Evolutionary conservation across 1,284 basidiomycete genomes (phyloP), one percentile per base, ranked within the genome.

Genomic region (Apiotrichum sp.): DNA sequence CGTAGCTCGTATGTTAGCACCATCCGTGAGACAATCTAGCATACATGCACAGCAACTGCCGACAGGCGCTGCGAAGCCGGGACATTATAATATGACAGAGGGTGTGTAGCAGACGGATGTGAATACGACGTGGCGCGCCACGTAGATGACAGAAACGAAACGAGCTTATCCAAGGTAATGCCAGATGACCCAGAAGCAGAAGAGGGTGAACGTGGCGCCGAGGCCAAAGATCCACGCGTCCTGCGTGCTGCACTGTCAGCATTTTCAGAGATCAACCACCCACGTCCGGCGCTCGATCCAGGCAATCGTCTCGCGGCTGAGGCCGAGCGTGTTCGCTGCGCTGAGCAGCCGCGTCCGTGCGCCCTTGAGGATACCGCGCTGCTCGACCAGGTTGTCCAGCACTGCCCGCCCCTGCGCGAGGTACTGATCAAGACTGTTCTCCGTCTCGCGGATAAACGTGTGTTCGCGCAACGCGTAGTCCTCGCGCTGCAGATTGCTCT

Each of bases 271-370:
- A 7, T 2, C 13, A 6, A 3, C 10, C 4, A 76, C 79, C 67
- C 68, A 90, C 86, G 89, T 93, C 73, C 93, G 80, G 64, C 86
- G 82, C 71, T 97, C 93, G 63, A 97, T 92, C 89, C 92, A 97
- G 2, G 88, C 85, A 72, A 97, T 96, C 31, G 93, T 92, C 71
- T 93, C 84, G 61, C 91, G 81, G 71, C 90, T 91, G 66, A 97
- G 77, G 0, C 93, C 93, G 48, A 97, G 76, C 14, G 91, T 93
- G 75, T 96, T 96, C 43, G 93, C 93, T 42, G 90, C 87, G 70
- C 89, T 86, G 56, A 95, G 74, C 48, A 97, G 74, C 56, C 88
- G 81, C 62, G 84, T 82, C 69, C 89, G 87, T 0, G 93, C 95
- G 6, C 92, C 91, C 76, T 96, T 96, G 59, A 97, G 78, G 71